Percentiles rank a stretch among this genome's conserved stretches.
Evolutionary conservation across 2,329 filamentous ascomycete genomes (phyloP).

Genomic region (Paramyrothecium roridum): DNA sequence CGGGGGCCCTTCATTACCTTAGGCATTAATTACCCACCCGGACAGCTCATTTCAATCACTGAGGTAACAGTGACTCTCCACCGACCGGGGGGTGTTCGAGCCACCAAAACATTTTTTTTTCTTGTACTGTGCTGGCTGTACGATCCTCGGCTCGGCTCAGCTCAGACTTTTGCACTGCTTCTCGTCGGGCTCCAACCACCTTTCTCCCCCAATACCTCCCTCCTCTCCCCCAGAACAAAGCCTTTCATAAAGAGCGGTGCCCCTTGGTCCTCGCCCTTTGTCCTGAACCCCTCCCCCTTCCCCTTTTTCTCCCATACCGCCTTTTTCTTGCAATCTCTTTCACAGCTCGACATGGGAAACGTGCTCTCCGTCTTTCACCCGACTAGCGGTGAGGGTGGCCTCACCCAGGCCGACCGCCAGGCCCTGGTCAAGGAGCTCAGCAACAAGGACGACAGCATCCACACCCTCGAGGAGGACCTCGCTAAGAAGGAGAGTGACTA

Average conservation of each 20-base stretch:
- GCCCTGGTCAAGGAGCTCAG: conserved; percentile 34
- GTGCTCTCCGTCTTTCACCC: conserved; percentile 34
- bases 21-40: not conserved
- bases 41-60: not conserved
- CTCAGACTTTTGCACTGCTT: not conserved
- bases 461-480: conserved; percentile 26
- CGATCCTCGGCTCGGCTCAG: no score
- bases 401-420: conserved; percentile 21
- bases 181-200: not conserved
- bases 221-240: not conserved
- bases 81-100: not conserved
- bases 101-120: not conserved
- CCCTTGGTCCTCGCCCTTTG: not conserved
- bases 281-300: not conserved
- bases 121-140: not conserved
- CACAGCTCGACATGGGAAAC: conserved; percentile 31
- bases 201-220: not conserved
- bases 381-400: conserved; percentile 26
- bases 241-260: not conserved
- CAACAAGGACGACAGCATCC: conserved; percentile 33
- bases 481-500: conserved; percentile 35
- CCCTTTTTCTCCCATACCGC: not conserved
- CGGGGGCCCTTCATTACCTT: not conserved
- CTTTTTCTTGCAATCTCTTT: conserved; percentile 1
- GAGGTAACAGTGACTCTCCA: not conserved